phyloP scores from a whole-genome alignment of 192 early-diverging fungal species.

The Haplosporangium gracile region DNA sequence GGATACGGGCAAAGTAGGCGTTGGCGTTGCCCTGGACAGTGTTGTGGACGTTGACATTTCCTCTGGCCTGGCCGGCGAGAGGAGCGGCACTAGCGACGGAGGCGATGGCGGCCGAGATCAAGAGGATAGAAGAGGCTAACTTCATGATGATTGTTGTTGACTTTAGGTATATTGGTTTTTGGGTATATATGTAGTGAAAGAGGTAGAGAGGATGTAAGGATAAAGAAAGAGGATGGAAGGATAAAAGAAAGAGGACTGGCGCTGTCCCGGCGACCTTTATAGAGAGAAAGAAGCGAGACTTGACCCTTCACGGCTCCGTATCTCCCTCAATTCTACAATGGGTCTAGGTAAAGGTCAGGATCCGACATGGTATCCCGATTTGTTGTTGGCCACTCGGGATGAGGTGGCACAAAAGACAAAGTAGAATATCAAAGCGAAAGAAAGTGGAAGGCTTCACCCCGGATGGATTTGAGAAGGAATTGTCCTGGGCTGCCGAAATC shows the following conservation, averaged over 20 bases:
- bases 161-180: neutral
- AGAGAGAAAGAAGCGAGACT: neutral
- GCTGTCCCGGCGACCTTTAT: neutral
- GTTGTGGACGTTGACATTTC: neutral
- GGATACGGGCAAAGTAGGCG: conserved; percentile 16
- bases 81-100: conserved; percentile 9
- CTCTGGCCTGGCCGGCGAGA: neutral
- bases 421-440: neutral
- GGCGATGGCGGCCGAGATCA: conserved; percentile 34
- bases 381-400: conserved; percentile 1
- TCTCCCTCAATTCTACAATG: neutral
- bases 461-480: neutral
- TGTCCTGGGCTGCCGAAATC: neutral
- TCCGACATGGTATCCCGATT: neutral
- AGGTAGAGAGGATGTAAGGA: too few relatives aligned
- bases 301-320: neutral
- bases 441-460: neutral
- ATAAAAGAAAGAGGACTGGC: neutral
- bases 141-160: conserved; percentile 12
- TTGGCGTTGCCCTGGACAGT: conserved; percentile 2
- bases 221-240: too few relatives aligned
- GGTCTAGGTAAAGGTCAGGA: neutral
- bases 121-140: conserved; percentile 18
- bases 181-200: neutral
- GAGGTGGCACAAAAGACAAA: neutral